Percentiles rank a stretch among this genome's conserved stretches.
Evolutionary conservation across 2,329 filamentous ascomycete genomes (phyloP).

Genomic region (Aureobasidium mangrovei): DNA sequence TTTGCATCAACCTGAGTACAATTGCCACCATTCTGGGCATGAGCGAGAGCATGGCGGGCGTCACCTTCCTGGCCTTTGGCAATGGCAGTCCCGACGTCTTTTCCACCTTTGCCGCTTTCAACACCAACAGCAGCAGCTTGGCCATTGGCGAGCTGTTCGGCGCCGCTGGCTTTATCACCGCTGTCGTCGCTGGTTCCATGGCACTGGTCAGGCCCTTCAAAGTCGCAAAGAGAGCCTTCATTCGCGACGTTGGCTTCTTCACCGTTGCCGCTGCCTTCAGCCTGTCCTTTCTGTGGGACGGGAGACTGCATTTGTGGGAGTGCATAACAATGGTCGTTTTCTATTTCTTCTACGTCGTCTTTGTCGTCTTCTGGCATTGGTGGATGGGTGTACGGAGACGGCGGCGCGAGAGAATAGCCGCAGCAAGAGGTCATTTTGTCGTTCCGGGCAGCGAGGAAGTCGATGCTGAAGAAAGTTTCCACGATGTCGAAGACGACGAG

Average conservation of each 20-base stretch:
- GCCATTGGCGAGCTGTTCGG: conserved; percentile 92
- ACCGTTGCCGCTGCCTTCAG: conserved; percentile 78
- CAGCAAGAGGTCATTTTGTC: conserved; percentile 66
- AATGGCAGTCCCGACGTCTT: conserved; percentile 98
- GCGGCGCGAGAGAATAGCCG: conserved; percentile 56
- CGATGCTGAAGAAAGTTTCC: conserved; percentile 45
- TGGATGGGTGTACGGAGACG: conserved; percentile 57
- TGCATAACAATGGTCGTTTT: conserved; percentile 83
- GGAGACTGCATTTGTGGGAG: conserved; percentile 78
- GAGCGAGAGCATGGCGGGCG: conserved; percentile 91
- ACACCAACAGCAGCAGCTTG: conserved; percentile 91
- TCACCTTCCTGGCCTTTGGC: conserved; percentile 92
- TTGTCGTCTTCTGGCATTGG: conserved; percentile 92
- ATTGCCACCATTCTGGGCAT: conserved; percentile 82
- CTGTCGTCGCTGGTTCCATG: conserved; percentile 95
- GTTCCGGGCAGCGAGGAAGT: conserved; percentile 47
- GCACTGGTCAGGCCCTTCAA: conserved; percentile 90
- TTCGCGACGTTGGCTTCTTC: conserved; percentile 89
- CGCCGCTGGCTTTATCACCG: conserved; percentile 90
- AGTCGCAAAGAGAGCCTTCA: conserved; percentile 80
- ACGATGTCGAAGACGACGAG: conserved; percentile 44
- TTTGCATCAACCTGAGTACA: conserved; percentile 92
- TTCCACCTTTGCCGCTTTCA: conserved; percentile 97
- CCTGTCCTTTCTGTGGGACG: conserved; percentile 79
- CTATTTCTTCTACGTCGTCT: conserved; percentile 79